Base-by-base conservation (phyloP, 805 yeast genomes). In the Ogataea salicorniae region DNA sequence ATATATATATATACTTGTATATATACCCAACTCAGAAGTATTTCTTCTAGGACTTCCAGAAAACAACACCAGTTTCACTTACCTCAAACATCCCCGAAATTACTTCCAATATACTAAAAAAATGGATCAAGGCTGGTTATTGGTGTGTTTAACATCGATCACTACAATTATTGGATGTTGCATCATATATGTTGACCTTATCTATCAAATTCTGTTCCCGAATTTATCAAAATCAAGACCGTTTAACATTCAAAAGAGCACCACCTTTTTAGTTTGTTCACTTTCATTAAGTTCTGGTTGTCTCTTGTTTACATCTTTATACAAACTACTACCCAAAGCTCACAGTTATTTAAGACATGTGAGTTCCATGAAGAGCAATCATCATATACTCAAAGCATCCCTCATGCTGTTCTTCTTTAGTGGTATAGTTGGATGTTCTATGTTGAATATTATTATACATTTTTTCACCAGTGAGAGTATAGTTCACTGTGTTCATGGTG, bases 251-350 rank as follows among this genome's bases (percentile, higher is more conserved):
- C 73, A 76, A 45, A 75, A 77, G 46, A 83, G 84, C 60, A 78
- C 83, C 35, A 64, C 68, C 14, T 82, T 91, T 60, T 73, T 92
- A 51, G 81, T 87, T 37, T 81, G 81, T 34, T 84, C 95, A 2
- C 73, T 92, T 29, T 78, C 94, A 0, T 66, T 91, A 43, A 81
- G 91, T 53, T 73, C 92, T 0, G 98, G 99, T 0, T 87, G 95
- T 23, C 74, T 92, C 63, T 49, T 84, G 2, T 80, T 90, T 58
- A 89, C 97, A 0, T 79, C 96, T 0, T 67, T 92, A 43, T 85
- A 80, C 68, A 77, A 82, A 50, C 71, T 92, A 43, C 67, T 91
- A n/a, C 97, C 97, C 0, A 83, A 80, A 50, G 77, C 87, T 0
- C 56, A 66, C 37, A 58, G 61, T 1, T 81, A 84, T 56, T 68